These are phyloP conservation scores for Podaxis sp. DNA, from an alignment of 768 basidiomycete genomes.

Conservation along the genomic window DNA sequence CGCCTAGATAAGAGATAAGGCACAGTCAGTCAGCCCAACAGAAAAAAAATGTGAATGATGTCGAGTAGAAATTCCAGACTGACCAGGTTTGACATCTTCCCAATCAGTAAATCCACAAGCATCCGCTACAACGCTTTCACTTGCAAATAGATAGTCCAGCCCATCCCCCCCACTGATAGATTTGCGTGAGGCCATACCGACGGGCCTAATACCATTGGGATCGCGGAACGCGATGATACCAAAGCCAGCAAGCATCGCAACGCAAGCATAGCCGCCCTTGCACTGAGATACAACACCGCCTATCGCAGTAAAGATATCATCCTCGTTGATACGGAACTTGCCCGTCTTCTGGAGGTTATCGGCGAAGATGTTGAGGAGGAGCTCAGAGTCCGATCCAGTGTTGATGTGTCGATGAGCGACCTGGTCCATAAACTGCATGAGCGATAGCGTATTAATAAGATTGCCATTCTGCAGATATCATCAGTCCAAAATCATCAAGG, in stretches of 20 bases:
- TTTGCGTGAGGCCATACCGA: constrained; percentile 78
- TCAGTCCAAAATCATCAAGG: background rate
- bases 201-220: constrained; percentile 93
- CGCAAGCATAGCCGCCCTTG: constrained; percentile 93
- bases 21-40: background rate
- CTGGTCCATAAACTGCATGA: constrained; percentile 93
- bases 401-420: constrained; percentile 98
- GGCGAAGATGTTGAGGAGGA: constrained; percentile 95
- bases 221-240: constrained; percentile 98
- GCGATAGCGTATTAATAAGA: constrained; percentile 83
- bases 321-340: constrained; percentile 98
- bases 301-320: constrained; percentile 96
- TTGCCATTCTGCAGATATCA: constrained; percentile 79
- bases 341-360: constrained; percentile 97
- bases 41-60: background rate
- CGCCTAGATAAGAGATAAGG: constrained; percentile 46
- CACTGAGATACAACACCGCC: constrained; percentile 84
- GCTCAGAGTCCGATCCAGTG: constrained; percentile 96
- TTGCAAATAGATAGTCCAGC: constrained; percentile 85
- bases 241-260: constrained; percentile 99
- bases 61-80: constrained; percentile 14
- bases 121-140: constrained; percentile 96
- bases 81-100: constrained; percentile 91
- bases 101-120: constrained; percentile 88
- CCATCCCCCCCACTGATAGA: constrained; percentile 34